phyloP scores from a whole-genome alignment of 257 asterid species.

The Cruciata laevipes region DNA sequence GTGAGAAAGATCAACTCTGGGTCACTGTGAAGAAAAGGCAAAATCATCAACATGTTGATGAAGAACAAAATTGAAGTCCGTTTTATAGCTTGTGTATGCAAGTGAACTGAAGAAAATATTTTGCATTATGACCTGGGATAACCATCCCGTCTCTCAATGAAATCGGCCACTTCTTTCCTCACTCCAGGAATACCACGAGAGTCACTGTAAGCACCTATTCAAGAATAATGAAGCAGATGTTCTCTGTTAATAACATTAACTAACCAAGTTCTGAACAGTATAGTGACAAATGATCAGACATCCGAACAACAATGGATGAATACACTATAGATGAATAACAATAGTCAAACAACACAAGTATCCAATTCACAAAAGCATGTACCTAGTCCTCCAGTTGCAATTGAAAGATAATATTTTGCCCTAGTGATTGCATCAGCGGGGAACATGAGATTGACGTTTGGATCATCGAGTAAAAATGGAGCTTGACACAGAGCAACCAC shows the following conservation, averaged over 20 bases:
- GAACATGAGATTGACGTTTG: conserved; percentile 82
- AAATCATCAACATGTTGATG: conserved; percentile 16
- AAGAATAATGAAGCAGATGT: conserved; percentile 18
- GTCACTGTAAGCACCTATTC: conserved; percentile 93
- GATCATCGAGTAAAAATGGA: conserved; percentile 93
- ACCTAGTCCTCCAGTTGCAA: conserved; percentile 96
- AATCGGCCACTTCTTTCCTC: conserved; percentile 93
- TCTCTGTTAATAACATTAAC: not conserved
- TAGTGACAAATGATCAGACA: not conserved
- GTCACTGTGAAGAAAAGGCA: conserved; percentile 53
- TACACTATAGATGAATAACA: not conserved
- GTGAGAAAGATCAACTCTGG: conserved; percentile 93
- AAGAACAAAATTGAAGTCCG: not conserved
- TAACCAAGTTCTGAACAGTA: not conserved
- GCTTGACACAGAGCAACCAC: conserved; percentile 99
- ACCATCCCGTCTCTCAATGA: conserved; percentile 97
- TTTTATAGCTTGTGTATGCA: not conserved
- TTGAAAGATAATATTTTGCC: conserved; percentile 78
- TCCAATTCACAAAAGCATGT: conserved; percentile 9
- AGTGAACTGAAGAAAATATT: conserved; percentile 2
- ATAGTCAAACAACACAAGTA: not conserved
- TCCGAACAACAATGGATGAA: not conserved
- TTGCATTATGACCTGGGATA: conserved; percentile 68
- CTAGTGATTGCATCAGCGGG: conserved; percentile 96
- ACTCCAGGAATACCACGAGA: conserved; percentile 95